phyloP scores from a whole-genome alignment of 805 yeast species.

The Wickerhamomyces silvicola region DNA sequence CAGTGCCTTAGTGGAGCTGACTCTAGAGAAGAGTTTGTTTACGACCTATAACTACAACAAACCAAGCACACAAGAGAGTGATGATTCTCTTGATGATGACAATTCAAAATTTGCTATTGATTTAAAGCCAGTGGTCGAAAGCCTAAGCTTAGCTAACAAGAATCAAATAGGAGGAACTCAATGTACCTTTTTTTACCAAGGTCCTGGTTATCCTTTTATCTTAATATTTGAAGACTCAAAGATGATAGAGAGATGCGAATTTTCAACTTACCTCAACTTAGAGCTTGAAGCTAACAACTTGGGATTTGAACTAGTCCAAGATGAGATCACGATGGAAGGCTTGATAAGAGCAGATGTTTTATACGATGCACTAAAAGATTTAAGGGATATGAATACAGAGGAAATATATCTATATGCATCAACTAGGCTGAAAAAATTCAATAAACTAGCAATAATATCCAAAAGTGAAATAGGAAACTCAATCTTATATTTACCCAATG shows the following conservation, averaged over 20 bases:
- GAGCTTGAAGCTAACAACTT: constrained; percentile 25
- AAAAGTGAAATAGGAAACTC: constrained; percentile 70
- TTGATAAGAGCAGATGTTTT: constrained; percentile 47
- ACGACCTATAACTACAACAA: constrained; percentile 23
- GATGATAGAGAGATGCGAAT: constrained; percentile 51
- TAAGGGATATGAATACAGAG: constrained; percentile 47
- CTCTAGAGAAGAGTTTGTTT: constrained; percentile 32
- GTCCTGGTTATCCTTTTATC: constrained; percentile 47
- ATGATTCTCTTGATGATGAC: constrained; percentile 12
- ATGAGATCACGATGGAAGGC: constrained; percentile 41
- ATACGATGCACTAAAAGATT: constrained; percentile 47
- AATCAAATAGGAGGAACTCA: constrained; percentile 26
- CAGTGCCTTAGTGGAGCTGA: constrained; percentile 24
- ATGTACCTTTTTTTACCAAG: constrained; percentile 44
- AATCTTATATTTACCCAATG: constrained; percentile 60
- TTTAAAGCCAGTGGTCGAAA: constrained; percentile 41
- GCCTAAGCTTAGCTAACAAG: constrained; percentile 38
- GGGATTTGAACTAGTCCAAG: constrained; percentile 38
- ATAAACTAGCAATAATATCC: constrained; percentile 44
- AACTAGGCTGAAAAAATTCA: constrained; percentile 15
- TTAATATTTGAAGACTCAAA: constrained; percentile 48
- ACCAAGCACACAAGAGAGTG: constrained; percentile 5
- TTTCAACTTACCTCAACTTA: constrained; percentile 36
- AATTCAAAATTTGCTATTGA: constrained; percentile 34
- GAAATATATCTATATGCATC: constrained; percentile 43